These are phyloP conservation scores for Candida sanyaensis DNA, from an alignment of 1,139 yeast genomes.

Conservation along the genomic window DNA sequence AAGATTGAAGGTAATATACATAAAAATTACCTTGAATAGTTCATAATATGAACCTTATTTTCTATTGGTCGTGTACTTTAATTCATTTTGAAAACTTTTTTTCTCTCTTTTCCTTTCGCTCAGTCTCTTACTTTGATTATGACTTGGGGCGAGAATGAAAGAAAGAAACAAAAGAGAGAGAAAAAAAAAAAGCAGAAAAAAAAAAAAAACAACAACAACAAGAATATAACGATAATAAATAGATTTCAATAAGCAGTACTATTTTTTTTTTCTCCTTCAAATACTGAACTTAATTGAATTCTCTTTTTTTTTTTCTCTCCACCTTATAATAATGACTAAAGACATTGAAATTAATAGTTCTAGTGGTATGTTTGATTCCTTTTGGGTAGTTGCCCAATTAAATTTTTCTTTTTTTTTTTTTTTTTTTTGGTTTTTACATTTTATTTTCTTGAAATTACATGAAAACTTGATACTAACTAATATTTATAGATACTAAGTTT, in stretches of 20 bases:
- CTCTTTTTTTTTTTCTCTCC: background rate
- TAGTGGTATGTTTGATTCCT: slow-evolving; percentile 11
- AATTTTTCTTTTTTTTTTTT: too few relatives aligned
- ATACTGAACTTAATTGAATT: background rate
- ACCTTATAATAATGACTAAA: slow-evolving; percentile 10
- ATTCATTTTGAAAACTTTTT: background rate
- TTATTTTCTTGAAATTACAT: background rate
- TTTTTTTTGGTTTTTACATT: background rate
- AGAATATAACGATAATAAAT: background rate
- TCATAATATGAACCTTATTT: too few relatives aligned
- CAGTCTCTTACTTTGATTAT: background rate
- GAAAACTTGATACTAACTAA: background rate
- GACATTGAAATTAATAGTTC: slow-evolving; percentile 10
- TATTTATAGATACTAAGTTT: slow-evolving; percentile 6
- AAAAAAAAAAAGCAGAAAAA: background rate
- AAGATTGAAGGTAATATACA: too few relatives aligned
- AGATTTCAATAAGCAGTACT: background rate
- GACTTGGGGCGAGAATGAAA: background rate
- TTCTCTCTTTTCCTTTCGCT: background rate
- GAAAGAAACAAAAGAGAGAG: background rate
- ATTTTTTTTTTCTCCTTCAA: background rate
- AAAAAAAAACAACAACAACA: background rate
- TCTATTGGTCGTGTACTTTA: background rate
- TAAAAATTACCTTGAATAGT: too few relatives aligned
- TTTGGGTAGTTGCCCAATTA: background rate